Evolutionary conservation across 306 rosid genomes (phyloP).

Genomic region (Vicia villosa): DNA sequence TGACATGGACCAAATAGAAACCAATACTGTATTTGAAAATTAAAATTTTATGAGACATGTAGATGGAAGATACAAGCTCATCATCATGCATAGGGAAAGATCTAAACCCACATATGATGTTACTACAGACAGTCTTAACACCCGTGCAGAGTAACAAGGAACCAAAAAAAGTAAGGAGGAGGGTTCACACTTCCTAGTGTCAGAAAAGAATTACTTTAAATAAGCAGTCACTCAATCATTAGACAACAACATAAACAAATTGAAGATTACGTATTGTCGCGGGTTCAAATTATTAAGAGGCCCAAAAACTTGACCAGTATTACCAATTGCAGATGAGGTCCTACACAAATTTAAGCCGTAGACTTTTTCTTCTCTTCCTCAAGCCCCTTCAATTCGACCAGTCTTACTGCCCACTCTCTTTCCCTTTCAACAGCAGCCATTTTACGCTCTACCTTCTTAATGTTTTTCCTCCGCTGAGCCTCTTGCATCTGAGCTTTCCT

Average conservation of each 20-base stretch:
- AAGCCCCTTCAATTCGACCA: conserved; percentile 67
- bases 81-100: background rate
- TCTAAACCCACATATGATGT: background rate
- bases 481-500: conserved; percentile 79
- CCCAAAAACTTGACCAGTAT: conserved; percentile 13
- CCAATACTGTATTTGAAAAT: background rate
- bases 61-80: background rate
- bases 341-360: conserved; percentile 40
- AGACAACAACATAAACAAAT: conserved; percentile 18
- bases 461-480: conserved; percentile 73
- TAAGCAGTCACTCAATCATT: conserved; percentile 26
- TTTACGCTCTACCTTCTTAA: conserved; percentile 77
- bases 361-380: conserved; percentile 72
- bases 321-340: conserved; percentile 22
- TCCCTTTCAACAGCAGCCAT: conserved; percentile 98
- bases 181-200: conserved; percentile 18
- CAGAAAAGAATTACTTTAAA: background rate
- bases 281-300: conserved; percentile 16
- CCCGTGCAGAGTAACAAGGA: background rate
- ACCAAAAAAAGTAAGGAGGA: background rate
- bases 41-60: background rate
- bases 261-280: background rate
- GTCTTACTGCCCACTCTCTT: conserved; percentile 70
- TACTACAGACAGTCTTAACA: background rate
- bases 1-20: background rate